Percentiles rank a stretch among this genome's conserved stretches.
Evolutionary conservation across 2,329 filamentous ascomycete genomes (phyloP).

Genomic region (Bertia moriformis): DNA sequence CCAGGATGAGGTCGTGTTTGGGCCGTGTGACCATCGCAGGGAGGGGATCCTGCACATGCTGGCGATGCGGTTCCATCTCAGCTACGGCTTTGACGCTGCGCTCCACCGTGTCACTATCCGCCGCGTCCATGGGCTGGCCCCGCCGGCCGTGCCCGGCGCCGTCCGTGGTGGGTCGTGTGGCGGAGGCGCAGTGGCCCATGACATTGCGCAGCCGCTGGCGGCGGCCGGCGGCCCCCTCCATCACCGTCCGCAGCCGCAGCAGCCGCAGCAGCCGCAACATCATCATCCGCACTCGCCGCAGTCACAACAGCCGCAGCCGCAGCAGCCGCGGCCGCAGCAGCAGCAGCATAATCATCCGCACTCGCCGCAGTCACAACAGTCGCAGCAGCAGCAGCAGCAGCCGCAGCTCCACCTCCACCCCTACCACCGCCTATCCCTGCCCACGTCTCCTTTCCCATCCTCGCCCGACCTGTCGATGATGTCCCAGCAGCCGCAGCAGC

Average conservation of each 20-base stretch:
- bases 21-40: constrained; percentile 10
- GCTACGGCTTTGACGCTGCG: constrained; percentile 11
- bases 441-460: neutral
- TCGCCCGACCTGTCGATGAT: neutral
- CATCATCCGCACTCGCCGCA: too few species aligned
- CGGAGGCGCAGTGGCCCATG: too few species aligned
- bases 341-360: too few species aligned
- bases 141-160: neutral
- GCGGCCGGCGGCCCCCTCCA: too few species aligned
- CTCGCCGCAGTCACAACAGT: too few species aligned
- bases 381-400: neutral
- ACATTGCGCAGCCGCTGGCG: too few species aligned
- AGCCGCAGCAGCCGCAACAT: too few species aligned
- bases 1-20: constrained; percentile 10
- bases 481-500: too few species aligned
- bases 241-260: too few species aligned
- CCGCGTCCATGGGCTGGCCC: constrained; percentile 3
- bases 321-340: too few species aligned
- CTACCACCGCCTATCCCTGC: neutral
- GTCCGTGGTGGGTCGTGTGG: neutral
- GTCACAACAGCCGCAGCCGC: too few species aligned
- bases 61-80: constrained; percentile 11
- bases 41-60: constrained; percentile 11
- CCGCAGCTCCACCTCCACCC: neutral
- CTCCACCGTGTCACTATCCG: constrained; percentile 9